A percentile compares a stretch with the other conserved stretches of the same genome.
Evolutionary conservation across 2,329 filamentous ascomycete genomes (phyloP).

Genomic region (Tympanopsis confertula): DNA sequence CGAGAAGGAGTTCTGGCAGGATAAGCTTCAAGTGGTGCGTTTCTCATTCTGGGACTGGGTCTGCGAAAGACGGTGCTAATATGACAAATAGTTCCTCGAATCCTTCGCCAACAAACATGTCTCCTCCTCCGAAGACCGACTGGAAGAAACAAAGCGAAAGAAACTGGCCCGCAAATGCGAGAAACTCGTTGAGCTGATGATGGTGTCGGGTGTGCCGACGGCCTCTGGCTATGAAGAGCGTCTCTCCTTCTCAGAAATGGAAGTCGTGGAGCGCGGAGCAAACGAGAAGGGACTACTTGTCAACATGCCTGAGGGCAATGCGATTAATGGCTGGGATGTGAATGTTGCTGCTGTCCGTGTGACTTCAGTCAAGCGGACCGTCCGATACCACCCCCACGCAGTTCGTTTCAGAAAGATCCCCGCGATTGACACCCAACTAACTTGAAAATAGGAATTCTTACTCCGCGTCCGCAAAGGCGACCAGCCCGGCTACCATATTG

Average conservation of each 20-base stretch:
- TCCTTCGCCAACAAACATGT: constrained; percentile 96
- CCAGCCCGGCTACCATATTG: constrained; percentile 67
- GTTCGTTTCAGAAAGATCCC: constrained; percentile 32
- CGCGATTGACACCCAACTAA: not conserved
- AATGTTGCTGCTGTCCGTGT: constrained; percentile 85
- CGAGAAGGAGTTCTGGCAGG: constrained; percentile 99
- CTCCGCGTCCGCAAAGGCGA: constrained; percentile 72
- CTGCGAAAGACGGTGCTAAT: constrained; percentile 2
- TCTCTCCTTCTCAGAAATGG: constrained; percentile 91
- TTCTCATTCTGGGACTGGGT: too few species aligned
- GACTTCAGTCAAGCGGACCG: constrained; percentile 69
- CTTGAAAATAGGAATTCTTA: constrained; percentile 67
- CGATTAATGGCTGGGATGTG: constrained; percentile 91
- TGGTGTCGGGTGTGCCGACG: constrained; percentile 93
- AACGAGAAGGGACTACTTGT: constrained; percentile 82
- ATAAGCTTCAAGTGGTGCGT: constrained; percentile 85
- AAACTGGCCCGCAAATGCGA: constrained; percentile 88
- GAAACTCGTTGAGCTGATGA: constrained; percentile 97
- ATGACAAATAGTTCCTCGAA: constrained; percentile 68
- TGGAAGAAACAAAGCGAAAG: constrained; percentile 89
- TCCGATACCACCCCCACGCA: constrained; percentile 83
- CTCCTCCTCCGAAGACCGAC: constrained; percentile 85
- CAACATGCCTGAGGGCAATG: constrained; percentile 80
- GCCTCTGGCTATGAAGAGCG: constrained; percentile 95
- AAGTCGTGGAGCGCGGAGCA: constrained; percentile 85